Conservation (phyloP, 495 filamentous ascomycete genomes). For the Annulohypoxylon moriforme region DNA sequence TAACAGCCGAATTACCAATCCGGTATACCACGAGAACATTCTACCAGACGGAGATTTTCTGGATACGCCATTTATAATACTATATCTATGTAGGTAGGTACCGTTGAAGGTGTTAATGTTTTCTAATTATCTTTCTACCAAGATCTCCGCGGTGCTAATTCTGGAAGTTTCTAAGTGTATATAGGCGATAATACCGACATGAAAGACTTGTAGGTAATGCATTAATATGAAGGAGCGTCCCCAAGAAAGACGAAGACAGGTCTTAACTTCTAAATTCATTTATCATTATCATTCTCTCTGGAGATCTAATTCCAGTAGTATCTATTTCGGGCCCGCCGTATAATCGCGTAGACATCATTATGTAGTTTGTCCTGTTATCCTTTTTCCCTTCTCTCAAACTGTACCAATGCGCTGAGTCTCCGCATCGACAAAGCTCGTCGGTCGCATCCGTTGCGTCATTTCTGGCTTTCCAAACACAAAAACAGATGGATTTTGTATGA, state of each 20-base stretch:
- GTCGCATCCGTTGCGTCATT: conserved; percentile 46
- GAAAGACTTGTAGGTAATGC: too few relatives aligned
- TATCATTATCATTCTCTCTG: neutral
- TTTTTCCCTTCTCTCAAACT: conserved; percentile 4
- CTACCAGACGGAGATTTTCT: neutral
- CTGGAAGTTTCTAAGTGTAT: neutral
- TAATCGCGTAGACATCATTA: neutral
- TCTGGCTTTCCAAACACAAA: conserved; percentile 48
- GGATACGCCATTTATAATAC: neutral
- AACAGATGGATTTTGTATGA: conserved; percentile 49
- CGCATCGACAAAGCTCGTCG: conserved; percentile 41
- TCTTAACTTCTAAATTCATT: neutral
- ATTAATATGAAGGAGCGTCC: too few relatives aligned
- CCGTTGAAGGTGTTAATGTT: too few relatives aligned
- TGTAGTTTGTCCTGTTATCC: neutral
- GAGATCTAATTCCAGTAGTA: neutral
- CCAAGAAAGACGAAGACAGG: neutral
- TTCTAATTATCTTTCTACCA: too few relatives aligned
- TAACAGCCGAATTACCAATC: conserved; percentile 22
- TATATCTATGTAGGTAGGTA: too few relatives aligned
- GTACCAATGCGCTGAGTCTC: conserved; percentile 36
- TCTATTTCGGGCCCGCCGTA: neutral
- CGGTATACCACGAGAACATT: conserved; percentile 2
- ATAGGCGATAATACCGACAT: too few relatives aligned
- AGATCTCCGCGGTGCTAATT: too few relatives aligned